Conservation (phyloP, 2,329 filamentous ascomycete species). For the Eutypa lata region DNA sequence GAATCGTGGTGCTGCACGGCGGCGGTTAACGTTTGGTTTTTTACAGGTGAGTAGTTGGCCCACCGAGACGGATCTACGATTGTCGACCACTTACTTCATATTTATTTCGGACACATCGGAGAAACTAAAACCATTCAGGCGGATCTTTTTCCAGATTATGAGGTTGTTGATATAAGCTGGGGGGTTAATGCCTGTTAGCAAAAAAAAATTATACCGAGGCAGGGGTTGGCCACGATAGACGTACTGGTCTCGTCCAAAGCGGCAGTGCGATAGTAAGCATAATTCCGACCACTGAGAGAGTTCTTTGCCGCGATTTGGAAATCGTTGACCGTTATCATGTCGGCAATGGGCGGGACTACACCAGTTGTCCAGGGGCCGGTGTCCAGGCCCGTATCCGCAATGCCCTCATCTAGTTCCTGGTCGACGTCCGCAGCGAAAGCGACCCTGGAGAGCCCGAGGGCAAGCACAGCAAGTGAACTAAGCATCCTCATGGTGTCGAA, state of each 20-base stretch:
- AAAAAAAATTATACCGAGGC: neutral
- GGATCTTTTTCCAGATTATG: slow-evolving; percentile 33
- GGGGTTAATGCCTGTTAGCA: neutral
- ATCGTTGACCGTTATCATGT: slow-evolving; percentile 33
- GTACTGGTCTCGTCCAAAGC: slow-evolving; percentile 34
- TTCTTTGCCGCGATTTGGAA: slow-evolving; percentile 36
- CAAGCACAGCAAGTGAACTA: neutral
- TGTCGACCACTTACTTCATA: slow-evolving; percentile 13
- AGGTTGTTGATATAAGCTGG: slow-evolving; percentile 38
- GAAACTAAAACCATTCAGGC: slow-evolving; percentile 29
- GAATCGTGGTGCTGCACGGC: slow-evolving; percentile 40
- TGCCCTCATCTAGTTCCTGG: slow-evolving; percentile 3
- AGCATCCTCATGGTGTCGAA: neutral
- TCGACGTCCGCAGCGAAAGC: slow-evolving; percentile 3
- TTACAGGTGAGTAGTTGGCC: neutral
- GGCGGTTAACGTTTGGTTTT: slow-evolving; percentile 5
- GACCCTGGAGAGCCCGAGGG: slow-evolving; percentile 1
- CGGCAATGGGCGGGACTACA: slow-evolving; percentile 25
- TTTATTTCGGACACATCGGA: slow-evolving; percentile 28
- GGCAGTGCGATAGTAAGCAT: slow-evolving; percentile 37
- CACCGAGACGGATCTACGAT: neutral
- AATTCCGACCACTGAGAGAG: slow-evolving; percentile 28
- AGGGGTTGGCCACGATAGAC: neutral
- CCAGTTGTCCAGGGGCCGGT: slow-evolving; percentile 3
- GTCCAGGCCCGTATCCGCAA: slow-evolving; percentile 6